Conservation (phyloP, 176 grass and related monocot genomes). For the Cenchrus fungigraminus region DNA sequence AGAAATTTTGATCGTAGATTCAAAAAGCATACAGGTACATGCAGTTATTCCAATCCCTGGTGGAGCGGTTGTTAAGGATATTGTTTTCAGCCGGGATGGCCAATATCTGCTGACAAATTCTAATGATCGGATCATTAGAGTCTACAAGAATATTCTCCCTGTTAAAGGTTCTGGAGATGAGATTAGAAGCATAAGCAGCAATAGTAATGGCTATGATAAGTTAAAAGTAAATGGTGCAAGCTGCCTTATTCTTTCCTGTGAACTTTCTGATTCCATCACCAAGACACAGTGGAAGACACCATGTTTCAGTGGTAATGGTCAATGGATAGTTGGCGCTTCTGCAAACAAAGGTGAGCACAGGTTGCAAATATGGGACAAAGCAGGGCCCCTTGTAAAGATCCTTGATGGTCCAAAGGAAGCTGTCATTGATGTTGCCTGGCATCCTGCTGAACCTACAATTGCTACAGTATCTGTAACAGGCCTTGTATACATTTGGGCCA, state of each 20-base stretch:
- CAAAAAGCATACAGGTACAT: slow-evolving; percentile 71
- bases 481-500: slow-evolving; percentile 82
- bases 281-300: slow-evolving; percentile 98
- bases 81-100: slow-evolving; percentile 86
- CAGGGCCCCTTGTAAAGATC: slow-evolving; percentile 88
- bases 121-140: slow-evolving; percentile 94
- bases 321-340: slow-evolving; percentile 96
- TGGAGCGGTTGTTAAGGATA: slow-evolving; percentile 86
- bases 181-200: slow-evolving; percentile 61
- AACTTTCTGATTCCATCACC: slow-evolving; percentile 84
- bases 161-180: slow-evolving; percentile 67
- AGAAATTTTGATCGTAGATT: slow-evolving; percentile 89
- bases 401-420: slow-evolving; percentile 98
- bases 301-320: slow-evolving; percentile 92
- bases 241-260: slow-evolving; percentile 76
- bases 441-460: slow-evolving; percentile 83
- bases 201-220: slow-evolving; percentile 55
- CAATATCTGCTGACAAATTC: slow-evolving; percentile 93
- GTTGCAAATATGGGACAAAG: slow-evolving; percentile 85
- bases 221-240: slow-evolving; percentile 73
- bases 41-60: slow-evolving; percentile 76
- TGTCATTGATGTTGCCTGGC: slow-evolving; percentile 89
- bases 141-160: slow-evolving; percentile 79
- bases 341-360: slow-evolving; percentile 96
- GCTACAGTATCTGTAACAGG: slow-evolving; percentile 81